A percentile compares a stretch with the other conserved stretches of the same genome.
Conservation (phyloP, 768 basidiomycete species). For the Termitomyces heimii region DNA sequence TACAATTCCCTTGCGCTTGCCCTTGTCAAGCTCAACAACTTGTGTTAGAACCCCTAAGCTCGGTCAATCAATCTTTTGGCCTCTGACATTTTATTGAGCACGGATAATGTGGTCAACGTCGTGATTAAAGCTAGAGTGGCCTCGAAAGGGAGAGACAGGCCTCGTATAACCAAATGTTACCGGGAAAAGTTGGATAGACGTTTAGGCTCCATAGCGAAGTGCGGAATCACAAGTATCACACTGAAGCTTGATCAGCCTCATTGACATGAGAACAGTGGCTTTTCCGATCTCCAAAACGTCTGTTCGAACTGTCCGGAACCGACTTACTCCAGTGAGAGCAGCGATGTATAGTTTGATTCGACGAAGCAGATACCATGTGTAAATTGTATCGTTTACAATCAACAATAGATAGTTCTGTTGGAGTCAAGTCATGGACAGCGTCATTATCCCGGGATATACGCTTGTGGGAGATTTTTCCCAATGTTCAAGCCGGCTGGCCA, state of each 20-base stretch:
- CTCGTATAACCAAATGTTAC: slow-evolving; percentile 34
- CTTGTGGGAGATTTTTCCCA: slow-evolving; percentile 38
- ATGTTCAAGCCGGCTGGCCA: slow-evolving; percentile 35
- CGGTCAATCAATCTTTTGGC: slow-evolving; percentile 31
- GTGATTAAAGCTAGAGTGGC: slow-evolving; percentile 40
- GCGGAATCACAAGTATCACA: slow-evolving; percentile 29
- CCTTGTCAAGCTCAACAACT: slow-evolving; percentile 26
- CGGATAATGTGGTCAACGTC: slow-evolving; percentile 32
- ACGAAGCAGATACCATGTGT: slow-evolving; percentile 40
- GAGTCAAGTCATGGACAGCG: slow-evolving; percentile 19
- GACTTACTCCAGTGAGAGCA: slow-evolving; percentile 29
- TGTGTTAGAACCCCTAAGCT: slow-evolving; percentile 30
- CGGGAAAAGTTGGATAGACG: slow-evolving; percentile 19
- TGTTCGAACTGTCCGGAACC: slow-evolving; percentile 16
- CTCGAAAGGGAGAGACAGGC: slow-evolving; percentile 42
- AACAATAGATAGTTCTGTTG: slow-evolving; percentile 25
- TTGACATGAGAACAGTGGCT: slow-evolving; percentile 31
- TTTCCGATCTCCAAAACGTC: slow-evolving; percentile 27
- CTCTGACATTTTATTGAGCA: slow-evolving; percentile 30
- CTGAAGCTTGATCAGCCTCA: slow-evolving; percentile 38
- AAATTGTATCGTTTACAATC: slow-evolving; percentile 34
- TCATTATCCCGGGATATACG: slow-evolving; percentile 27
- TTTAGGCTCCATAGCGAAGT: slow-evolving; percentile 16
- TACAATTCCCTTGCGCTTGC: slow-evolving; percentile 32
- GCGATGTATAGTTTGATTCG: slow-evolving; percentile 41